Conservation (phyloP, 306 rosid genomes). For the Crotalaria pallida region DNA sequence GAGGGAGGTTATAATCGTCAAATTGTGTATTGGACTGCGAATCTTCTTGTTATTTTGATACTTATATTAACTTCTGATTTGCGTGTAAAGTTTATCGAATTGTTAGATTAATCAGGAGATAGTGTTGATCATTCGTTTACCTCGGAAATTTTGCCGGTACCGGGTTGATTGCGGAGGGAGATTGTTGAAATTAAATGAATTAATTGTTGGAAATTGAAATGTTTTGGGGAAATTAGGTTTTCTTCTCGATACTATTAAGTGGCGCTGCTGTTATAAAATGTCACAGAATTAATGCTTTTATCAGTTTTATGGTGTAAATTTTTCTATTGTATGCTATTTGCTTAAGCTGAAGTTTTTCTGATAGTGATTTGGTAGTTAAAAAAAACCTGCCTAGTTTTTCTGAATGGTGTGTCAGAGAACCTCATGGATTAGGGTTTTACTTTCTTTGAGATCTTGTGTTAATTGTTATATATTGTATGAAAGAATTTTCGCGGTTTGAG, state of each 20-base stretch:
- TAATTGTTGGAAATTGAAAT: neutral
- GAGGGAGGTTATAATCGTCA: neutral
- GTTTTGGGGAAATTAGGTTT: neutral
- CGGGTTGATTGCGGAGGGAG: neutral
- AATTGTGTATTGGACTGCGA: no score
- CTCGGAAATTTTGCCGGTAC: neutral
- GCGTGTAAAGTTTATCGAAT: neutral
- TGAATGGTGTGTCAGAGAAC: neutral
- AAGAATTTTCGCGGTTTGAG: no score
- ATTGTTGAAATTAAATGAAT: neutral
- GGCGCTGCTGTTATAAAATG: neutral
- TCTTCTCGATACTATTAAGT: neutral
- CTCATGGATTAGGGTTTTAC: neutral
- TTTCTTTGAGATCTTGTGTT: neutral
- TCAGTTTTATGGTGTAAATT: neutral
- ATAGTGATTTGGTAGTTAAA: neutral
- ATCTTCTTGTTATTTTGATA: neutral
- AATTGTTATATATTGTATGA: neutral
- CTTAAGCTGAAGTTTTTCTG: neutral
- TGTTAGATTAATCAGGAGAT: neutral
- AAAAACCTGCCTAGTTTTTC: neutral
- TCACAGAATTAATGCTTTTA: neutral
- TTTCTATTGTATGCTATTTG: neutral
- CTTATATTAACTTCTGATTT: neutral
- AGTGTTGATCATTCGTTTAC: neutral